Evolutionary conservation across 2,329 filamentous ascomycete genomes (phyloP).

Genomic region (Epichloe typhina): DNA sequence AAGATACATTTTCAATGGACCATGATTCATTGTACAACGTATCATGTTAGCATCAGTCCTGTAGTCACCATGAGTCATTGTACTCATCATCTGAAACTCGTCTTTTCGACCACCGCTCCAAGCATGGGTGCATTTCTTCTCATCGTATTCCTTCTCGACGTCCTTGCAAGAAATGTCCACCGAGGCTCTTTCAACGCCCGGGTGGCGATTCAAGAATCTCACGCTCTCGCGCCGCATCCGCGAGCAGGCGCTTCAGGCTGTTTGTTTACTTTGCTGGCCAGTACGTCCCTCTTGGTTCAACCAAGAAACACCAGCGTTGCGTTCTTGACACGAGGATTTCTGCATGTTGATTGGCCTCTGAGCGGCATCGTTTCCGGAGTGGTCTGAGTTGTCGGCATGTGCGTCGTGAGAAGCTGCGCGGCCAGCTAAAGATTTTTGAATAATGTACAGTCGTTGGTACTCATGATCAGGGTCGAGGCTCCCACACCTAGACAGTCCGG

Average conservation of each 20-base stretch:
- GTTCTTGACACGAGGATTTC: background rate
- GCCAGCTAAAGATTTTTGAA: conserved; percentile 27
- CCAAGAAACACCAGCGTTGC: background rate
- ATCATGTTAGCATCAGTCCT: background rate
- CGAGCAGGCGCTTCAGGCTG: conserved; percentile 7
- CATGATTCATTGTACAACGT: background rate
- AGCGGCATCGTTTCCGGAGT: background rate
- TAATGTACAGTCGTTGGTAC: conserved; percentile 25
- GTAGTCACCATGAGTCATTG: background rate
- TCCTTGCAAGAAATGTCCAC: background rate
- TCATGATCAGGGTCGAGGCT: conserved; percentile 19
- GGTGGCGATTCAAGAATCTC: conserved; percentile 16
- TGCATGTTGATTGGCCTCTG: background rate
- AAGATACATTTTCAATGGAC: background rate
- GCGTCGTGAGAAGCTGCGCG: conserved; percentile 12
- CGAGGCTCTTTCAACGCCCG: conserved; percentile 9
- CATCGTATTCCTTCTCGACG: too few species aligned
- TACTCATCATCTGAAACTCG: background rate
- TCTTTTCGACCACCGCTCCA: background rate
- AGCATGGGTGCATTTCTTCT: background rate
- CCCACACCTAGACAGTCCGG: background rate
- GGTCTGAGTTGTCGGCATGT: background rate
- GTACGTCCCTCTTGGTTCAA: background rate
- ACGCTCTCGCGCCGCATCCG: conserved; percentile 17
- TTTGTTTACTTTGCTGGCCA: conserved; percentile 6